Percentiles rank a stretch among this genome's conserved stretches.
phyloP scores from a whole-genome alignment of 192 early-diverging fungal genomes.

The Coemansia sp. region DNA sequence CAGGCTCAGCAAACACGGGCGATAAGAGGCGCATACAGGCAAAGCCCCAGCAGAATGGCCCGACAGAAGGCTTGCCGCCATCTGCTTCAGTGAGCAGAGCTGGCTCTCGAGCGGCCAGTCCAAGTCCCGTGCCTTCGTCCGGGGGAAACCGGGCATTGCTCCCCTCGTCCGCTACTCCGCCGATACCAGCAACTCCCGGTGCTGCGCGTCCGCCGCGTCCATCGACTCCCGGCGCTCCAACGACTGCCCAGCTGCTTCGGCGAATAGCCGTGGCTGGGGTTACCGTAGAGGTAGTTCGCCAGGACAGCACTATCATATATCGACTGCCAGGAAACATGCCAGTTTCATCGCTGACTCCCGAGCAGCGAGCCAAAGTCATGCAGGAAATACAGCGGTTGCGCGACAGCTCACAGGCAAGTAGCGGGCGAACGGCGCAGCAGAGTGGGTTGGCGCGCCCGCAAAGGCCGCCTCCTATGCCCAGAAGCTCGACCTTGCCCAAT shows the following conservation, averaged over 20 bases:
- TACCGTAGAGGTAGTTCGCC: constrained; percentile 51
- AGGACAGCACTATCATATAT: constrained; percentile 50
- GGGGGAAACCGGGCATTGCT: not conserved
- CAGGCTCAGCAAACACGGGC: constrained; percentile 9
- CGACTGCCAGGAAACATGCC: constrained; percentile 54
- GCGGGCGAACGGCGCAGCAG: not conserved
- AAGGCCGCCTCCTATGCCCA: not conserved
- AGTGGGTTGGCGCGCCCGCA: not conserved
- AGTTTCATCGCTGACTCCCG: constrained; percentile 48
- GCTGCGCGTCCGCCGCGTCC: not conserved
- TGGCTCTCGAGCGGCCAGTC: not conserved
- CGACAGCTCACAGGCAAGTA: constrained; percentile 10
- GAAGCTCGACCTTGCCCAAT: not conserved
- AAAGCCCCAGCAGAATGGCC: not conserved
- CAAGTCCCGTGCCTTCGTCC: not conserved
- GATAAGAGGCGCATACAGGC: not conserved
- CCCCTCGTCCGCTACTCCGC: not conserved
- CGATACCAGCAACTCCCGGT: not conserved
- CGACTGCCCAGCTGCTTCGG: constrained; percentile 32
- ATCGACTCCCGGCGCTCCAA: not conserved
- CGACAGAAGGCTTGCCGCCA: not conserved
- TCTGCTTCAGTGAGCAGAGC: not conserved
- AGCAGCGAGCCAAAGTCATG: constrained; percentile 52
- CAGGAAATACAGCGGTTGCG: constrained; percentile 49
- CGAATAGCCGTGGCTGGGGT: constrained; percentile 45